Base-by-base conservation (phyloP, 176 grass and related monocot species). In the Paspalum vaginatum region DNA sequence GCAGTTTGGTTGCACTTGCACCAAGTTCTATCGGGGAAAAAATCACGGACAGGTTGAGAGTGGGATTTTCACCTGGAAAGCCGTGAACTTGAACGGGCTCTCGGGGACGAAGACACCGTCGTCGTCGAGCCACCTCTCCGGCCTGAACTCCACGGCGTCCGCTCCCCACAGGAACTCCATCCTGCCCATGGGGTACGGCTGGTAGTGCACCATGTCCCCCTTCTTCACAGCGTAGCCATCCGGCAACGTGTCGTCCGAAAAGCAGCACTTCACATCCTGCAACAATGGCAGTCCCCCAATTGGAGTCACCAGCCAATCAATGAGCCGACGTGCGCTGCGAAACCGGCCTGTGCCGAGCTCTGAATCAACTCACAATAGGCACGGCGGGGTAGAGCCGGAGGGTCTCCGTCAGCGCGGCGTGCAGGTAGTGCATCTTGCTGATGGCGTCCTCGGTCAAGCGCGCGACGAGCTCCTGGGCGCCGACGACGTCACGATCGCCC, bases 101-200 rank as follows among this genome's bases (percentile, higher is more conserved):
- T 91, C 88, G 7, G 88, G 81, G 38, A 91, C 83, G 55, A 93
- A 97, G 0, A 81, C 50, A 8, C 91, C 86, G 55, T 42, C 63
- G 21, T 42, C 42, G 75, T 93, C 69, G 61, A 97, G 77, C 94
- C 94, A 97, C 85, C 94, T 79, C 83, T 91, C 94, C 55, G 94
- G 94, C 75, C 84, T 50, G 74, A 97, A 97, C 75, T 87, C 80
- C 21, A 87, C 91, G 2, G 94, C 94, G 63, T 97, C 88, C 18
- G 75, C 62, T 2, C 94, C 91, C 94, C 94, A 97, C 41, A 97
- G 54, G 58, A 93, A 91, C 73, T 89, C 52, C 94, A 97, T 97
- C 64, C 94, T 91, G 6, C 91, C 94, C 91, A 97, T 93, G 48
- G 88, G 72, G 72, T 80, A 97, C 68, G 94, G 88, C 74, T 97